These are phyloP conservation scores for Aphanomyces invadans DNA, from an alignment of 352 stramenopile species.

Conservation along the genomic window DNA sequence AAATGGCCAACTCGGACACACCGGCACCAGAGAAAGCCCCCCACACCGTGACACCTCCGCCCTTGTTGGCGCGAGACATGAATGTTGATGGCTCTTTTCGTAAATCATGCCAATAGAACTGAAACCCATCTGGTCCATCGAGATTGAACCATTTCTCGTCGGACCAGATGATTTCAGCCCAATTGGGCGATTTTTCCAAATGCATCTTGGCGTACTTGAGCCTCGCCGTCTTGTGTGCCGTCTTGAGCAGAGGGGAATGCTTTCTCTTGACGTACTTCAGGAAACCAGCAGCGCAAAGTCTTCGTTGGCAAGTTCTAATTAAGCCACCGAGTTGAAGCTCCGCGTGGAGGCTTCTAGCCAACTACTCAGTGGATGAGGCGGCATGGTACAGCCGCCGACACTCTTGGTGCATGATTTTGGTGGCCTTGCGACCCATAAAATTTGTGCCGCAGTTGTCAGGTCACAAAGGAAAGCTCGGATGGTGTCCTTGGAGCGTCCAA, in stretches of 20 bases:
- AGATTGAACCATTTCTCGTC: not conserved
- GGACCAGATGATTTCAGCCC: not conserved
- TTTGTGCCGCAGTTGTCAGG: too few relatives aligned
- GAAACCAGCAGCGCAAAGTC: not conserved
- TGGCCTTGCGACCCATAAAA: too few relatives aligned
- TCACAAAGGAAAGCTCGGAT: too few relatives aligned
- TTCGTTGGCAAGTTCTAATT: not conserved
- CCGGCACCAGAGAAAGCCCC: not conserved
- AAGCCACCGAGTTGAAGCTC: not conserved
- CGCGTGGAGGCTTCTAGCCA: not conserved
- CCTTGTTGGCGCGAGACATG: not conserved
- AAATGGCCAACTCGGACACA: not conserved
- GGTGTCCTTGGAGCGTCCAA: too few relatives aligned
- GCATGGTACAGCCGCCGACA: too few relatives aligned
- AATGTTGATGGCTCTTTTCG: not conserved
- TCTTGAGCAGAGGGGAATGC: not conserved
- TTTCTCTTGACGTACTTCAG: not conserved
- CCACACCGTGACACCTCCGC: not conserved
- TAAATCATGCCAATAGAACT: not conserved
- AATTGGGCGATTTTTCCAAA: not conserved
- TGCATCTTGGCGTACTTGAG: not conserved
- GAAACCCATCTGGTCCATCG: not conserved
- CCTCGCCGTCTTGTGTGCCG: not conserved
- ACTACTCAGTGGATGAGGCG: not conserved
- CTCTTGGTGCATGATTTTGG: too few relatives aligned